Evolutionary conservation across 352 stramenopile species (phyloP), one percentile per base, ranked within the genome.

Genomic region (Pythium myriotylum): DNA sequence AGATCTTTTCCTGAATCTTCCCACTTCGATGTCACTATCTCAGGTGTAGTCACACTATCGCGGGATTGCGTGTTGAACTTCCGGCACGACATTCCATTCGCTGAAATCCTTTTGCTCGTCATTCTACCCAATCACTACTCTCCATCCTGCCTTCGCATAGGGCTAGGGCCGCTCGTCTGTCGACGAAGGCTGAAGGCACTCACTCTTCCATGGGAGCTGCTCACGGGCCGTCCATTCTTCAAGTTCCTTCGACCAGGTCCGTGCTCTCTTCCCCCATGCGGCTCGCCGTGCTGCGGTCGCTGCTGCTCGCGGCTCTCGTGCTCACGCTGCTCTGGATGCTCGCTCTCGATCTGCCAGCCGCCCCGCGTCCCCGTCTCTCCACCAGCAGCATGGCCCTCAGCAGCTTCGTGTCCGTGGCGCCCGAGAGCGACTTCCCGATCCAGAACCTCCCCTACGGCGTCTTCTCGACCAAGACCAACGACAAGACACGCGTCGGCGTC

Each of bases 371-470:
- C 50, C 50, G 26, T 16, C 33, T 35, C 50, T 14, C 24, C 52
- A 5, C n/a, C 50, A 20, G 41, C 46, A 56, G 23, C n/a, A 65
- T 52, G 53, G 70, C 76, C 65, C 23, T 64, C 65, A 68, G 68
- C 27, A 90, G 82, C 50, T 94, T 94, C 62, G 66, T 94, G 9
- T 39, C 65, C 17, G 79, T 90, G 43, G 26, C 76, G 32, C 41
- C 74, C 32, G 76, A 89, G 37, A 77, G 70, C 59, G 82, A 98
- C 72, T 99, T 99, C 66, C 88, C 95, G 23, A 84, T 98, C 52
- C 79, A 96, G 60, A 99, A 99, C 77, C 79, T 99, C 54, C 95
- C 95, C 19, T 98, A 98, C 79, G 95, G 96, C 42, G 77, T 98
- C 16, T 98, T 97, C 70, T 97, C 88, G 24, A 85, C 77, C 61